Evolutionary conservation across 2,329 filamentous ascomycete genomes (phyloP).

Genomic region (Tolypocladium amazonense): DNA sequence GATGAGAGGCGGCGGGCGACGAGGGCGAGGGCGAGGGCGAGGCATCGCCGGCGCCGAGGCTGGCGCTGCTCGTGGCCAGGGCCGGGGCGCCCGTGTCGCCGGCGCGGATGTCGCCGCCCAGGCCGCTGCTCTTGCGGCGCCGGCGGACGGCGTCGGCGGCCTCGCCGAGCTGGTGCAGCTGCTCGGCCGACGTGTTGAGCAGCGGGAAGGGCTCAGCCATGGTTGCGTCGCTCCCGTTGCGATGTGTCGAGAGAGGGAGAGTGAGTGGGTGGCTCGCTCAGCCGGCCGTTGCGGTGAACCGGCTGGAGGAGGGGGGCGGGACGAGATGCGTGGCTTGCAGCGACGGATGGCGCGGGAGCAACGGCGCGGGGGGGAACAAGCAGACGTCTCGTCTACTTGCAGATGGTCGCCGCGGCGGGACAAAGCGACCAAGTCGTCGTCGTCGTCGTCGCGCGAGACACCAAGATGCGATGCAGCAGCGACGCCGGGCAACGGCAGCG

Average conservation of each 20-base stretch:
- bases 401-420: too few relatives aligned
- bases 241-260: too few relatives aligned
- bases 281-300: neutral
- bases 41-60: constrained; percentile 27
- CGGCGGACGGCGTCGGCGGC: constrained; percentile 27
- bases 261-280: too few relatives aligned
- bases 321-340: too few relatives aligned
- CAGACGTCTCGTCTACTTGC: too few relatives aligned
- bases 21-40: neutral
- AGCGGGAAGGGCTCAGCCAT: constrained; percentile 48
- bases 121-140: constrained; percentile 44
- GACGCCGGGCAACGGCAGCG: too few relatives aligned
- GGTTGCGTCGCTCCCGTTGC: too few relatives aligned
- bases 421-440: too few relatives aligned
- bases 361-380: neutral
- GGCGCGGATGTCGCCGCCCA: constrained; percentile 41
- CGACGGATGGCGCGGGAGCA: neutral
- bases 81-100: constrained; percentile 47
- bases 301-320: too few relatives aligned
- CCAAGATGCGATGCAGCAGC: too few relatives aligned
- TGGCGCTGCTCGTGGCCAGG: constrained; percentile 40
- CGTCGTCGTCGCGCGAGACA: too few relatives aligned
- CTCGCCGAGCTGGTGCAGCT: constrained; percentile 31
- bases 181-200: constrained; percentile 39
- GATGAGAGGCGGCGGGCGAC: constrained; percentile 4